Percentiles rank a stretch among this genome's conserved stretches.
Conservation (phyloP, 768 basidiomycete species). For the Pisolithus microcarpus region DNA sequence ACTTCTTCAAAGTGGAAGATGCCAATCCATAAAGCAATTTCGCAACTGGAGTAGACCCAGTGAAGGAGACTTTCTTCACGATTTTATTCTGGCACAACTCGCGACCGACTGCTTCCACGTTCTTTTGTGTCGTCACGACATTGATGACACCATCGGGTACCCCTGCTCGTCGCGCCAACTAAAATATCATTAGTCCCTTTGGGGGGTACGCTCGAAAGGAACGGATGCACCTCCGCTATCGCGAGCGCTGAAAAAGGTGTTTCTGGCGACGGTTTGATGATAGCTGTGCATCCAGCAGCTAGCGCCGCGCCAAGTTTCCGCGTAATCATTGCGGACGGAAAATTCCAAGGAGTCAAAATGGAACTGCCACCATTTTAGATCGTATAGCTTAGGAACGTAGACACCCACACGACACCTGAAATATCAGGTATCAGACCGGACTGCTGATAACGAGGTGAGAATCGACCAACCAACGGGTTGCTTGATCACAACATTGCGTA, state of each 20-base stretch:
- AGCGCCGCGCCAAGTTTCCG: conserved; percentile 86
- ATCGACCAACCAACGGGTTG: conserved; percentile 73
- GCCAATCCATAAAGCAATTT: conserved; percentile 69
- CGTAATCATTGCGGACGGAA: conserved; percentile 91
- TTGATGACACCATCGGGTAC: conserved; percentile 94
- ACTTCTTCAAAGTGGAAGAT: conserved; percentile 80
- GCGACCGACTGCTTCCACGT: conserved; percentile 81
- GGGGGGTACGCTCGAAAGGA: not conserved
- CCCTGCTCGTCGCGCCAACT: conserved; percentile 86
- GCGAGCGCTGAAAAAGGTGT: conserved; percentile 92
- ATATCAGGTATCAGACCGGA: not conserved
- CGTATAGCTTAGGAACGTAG: not conserved
- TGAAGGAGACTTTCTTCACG: conserved; percentile 88
- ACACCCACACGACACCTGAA: conserved; percentile 42
- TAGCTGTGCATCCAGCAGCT: conserved; percentile 93
- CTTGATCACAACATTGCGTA: conserved; percentile 86
- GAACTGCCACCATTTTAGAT: conserved; percentile 38
- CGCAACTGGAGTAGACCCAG: conserved; percentile 79
- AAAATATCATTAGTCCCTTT: not conserved
- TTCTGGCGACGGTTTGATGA: conserved; percentile 93
- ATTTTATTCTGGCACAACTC: conserved; percentile 87
- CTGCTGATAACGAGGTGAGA: conserved; percentile 33
- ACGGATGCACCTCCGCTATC: conserved; percentile 63
- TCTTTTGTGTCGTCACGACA: conserved; percentile 80
- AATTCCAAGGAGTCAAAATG: conserved; percentile 86